A percentile compares a stretch with the other conserved stretches of the same genome.
These are phyloP conservation scores for maize (Zea mays) DNA, from an alignment of 176 grass and related monocot genomes.

Conservation along the genomic window DNA sequence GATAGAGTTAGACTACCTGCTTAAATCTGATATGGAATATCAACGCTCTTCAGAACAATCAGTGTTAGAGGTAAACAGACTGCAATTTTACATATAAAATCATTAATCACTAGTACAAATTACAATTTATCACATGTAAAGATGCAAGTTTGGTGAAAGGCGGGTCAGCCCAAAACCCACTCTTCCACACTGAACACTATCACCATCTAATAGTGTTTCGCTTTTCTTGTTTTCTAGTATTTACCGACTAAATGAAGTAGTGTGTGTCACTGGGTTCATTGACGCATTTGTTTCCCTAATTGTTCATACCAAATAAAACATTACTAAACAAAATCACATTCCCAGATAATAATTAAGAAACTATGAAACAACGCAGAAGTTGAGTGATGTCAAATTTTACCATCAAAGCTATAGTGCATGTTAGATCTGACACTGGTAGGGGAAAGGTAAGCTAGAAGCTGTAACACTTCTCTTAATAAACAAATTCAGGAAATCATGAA, in stretches of 20 bases:
- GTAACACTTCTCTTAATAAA: neutral
- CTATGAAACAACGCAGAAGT: constrained; percentile 18
- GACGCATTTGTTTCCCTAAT: neutral
- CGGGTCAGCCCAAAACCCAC: neutral
- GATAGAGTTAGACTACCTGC: constrained; percentile 21
- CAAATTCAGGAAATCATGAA: neutral
- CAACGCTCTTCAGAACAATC: neutral
- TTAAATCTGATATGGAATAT: constrained; percentile 23
- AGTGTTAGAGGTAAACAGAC: neutral
- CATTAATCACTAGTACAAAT: neutral
- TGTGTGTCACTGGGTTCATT: neutral
- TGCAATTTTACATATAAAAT: neutral
- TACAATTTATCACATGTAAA: neutral
- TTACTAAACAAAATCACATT: neutral
- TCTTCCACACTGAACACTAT: neutral
- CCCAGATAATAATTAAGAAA: constrained; percentile 25
- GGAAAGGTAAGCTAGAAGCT: constrained; percentile 37
- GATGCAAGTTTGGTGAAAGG: neutral
- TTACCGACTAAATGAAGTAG: neutral
- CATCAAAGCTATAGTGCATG: neutral
- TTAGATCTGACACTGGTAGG: constrained; percentile 2
- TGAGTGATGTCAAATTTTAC: neutral
- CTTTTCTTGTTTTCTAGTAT: neutral
- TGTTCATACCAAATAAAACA: neutral
- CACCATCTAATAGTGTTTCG: neutral